Base-by-base conservation (phyloP, 2,329 filamentous ascomycete genomes). In the Madurella fahalii region DNA sequence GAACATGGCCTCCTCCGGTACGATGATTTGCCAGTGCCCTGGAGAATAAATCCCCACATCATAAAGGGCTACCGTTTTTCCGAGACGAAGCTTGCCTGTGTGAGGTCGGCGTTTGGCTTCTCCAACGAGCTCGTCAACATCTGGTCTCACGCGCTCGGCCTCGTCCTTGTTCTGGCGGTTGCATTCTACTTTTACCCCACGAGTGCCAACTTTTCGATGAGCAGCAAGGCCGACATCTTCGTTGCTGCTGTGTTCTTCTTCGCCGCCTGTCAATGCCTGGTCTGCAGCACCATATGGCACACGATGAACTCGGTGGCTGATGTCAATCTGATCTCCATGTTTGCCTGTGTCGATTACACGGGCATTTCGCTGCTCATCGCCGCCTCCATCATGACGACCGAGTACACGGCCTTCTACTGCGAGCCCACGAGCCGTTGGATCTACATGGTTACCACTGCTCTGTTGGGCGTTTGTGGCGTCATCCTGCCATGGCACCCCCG, bases 351-450 rank as follows among this genome's bases (percentile, higher is more conserved):
- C 56, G 94, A 99, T 71, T 99, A 99, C 73, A 97, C 94, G 0
- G 94, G 94, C 52, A 99, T 99, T 63, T 96, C 92, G 1, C 78
- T 99, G 48, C 82, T 99, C 25, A 94, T 99, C 50, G 90, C 94
- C 2, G 91, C 94, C 9, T 95, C 90, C 53, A 99, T 99, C 74
- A 90, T 97, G 82, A 96, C 94, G 2, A 96, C 91, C 37, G 94
- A 99, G 70, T 99, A 97, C 75, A 96, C 94, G 0, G 94, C 93
- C 20, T 99, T 99, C 72, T 99, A 99, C 76, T 96, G 94, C 75
- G 94, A 99, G 66, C 92, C 94, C 2, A 66, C 88, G 45, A 92
- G 88, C 63, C 87, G 92, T 52, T 94, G 87, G 81, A 77, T 82
- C 12, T 99, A 97, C 73, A 94, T 99, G 77, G 72, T 80, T 41